Evolutionary conservation across 2,329 filamentous ascomycete genomes (phyloP), one percentile per base, ranked within the genome.

Genomic region (Sporothrix variecibatus): DNA sequence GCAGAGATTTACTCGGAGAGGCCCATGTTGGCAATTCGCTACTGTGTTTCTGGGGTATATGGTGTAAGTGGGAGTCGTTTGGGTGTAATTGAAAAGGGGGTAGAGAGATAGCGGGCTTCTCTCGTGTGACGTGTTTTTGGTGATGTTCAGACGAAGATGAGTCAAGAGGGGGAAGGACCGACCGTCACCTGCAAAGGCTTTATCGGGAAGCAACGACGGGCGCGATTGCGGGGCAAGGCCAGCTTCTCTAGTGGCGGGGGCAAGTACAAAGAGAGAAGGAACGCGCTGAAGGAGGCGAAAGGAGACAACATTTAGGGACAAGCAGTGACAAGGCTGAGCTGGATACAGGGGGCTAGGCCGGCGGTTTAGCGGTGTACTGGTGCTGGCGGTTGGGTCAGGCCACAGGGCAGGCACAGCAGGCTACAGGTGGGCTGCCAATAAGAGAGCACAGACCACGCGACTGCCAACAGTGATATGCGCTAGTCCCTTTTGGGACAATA

Each of bases 1-100:
- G 87, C 81, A 31, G 84, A 82, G 80, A 80, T 83, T 84, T 84
- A 88, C 82, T 83, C 81, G 81, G 81, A 82, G 78, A 80, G 82
- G 81, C 81, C 84, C 87, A 89, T 75, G 26, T 60, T 74, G 69
- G 31, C 62, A 26, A 43, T 38, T 40, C n/a, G 23, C n/a, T 67
- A 40, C n/a, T 28, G 62, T 20, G 17, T 28, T 67, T 46, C 23
- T 67, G 23, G 9, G 53, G 7, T 69, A 23, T 6, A 26, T 28
- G 9, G 51, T 12, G 34, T 51, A 20, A 28, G 12, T n/a, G 9
- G 51, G 23, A 6, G n/a, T 23, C 51, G 20, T 56, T 9, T 31
- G 31, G 31, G 8, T n/a, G 65, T 31, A 51, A 51, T 51, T 46
- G 34, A 9, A 46, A n/a, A 34, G 23, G 43, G 26, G 26, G n/a